phyloP scores from a whole-genome alignment of 2,329 filamentous ascomycete genomes.

The Aspergillus fumigatiaffinis region DNA sequence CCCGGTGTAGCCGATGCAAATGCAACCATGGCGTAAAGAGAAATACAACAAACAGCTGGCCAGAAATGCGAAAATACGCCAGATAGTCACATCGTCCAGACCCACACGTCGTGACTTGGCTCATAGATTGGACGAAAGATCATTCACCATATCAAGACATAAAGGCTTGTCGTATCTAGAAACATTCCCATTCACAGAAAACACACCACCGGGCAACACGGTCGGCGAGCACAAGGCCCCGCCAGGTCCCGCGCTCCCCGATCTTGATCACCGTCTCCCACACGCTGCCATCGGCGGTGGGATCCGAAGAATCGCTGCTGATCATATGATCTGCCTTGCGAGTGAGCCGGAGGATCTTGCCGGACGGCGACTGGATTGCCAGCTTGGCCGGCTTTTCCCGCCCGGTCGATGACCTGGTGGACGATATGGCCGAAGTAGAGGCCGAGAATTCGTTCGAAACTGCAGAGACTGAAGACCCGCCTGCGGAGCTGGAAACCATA shows the following conservation, averaged over 20 bases:
- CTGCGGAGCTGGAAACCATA: constrained; percentile 55
- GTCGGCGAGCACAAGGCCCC: constrained; percentile 61
- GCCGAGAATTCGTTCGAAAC: constrained; percentile 40
- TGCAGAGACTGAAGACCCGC: constrained; percentile 49
- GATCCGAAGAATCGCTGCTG: constrained; percentile 35
- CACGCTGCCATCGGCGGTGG: constrained; percentile 49
- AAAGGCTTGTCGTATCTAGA: constrained; percentile 27
- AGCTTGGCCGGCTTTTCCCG: constrained; percentile 84
- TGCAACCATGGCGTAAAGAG: constrained; percentile 7
- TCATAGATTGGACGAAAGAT: background rate
- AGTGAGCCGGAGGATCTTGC: constrained; percentile 77
- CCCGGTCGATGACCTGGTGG: constrained; percentile 28
- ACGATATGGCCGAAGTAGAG: constrained; percentile 53
- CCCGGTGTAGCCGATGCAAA: constrained; percentile 10
- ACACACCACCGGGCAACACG: constrained; percentile 65
- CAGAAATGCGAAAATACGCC: background rate
- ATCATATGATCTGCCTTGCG: constrained; percentile 47
- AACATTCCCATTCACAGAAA: constrained; percentile 64
- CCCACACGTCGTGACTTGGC: background rate
- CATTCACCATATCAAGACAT: background rate
- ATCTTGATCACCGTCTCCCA: constrained; percentile 68
- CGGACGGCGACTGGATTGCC: constrained; percentile 87
- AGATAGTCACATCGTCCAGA: too few relatives aligned
- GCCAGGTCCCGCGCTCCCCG: constrained; percentile 59
- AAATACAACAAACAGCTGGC: constrained; percentile 1